These are phyloP conservation scores for Myxozyma neotropica DNA, from an alignment of 805 yeast genomes.

Conservation along the genomic window DNA sequence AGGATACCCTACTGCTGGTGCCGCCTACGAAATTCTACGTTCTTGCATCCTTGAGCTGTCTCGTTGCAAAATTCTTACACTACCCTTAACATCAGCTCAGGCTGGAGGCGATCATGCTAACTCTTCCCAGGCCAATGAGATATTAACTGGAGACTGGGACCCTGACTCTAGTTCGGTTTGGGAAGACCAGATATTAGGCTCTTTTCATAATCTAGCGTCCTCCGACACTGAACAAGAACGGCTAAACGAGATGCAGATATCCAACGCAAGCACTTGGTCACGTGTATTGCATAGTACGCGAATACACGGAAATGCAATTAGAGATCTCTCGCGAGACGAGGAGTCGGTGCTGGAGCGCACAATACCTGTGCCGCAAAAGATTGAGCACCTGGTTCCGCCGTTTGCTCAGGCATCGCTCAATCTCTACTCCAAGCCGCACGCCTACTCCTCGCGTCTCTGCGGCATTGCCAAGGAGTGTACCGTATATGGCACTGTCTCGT, in stretches of 20 bases:
- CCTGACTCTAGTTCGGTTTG: not conserved
- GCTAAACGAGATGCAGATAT: not conserved
- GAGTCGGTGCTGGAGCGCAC: not conserved
- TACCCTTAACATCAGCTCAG: not conserved
- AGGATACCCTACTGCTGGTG: conserved; percentile 43
- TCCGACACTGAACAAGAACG: not conserved
- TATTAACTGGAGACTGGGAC: not conserved
- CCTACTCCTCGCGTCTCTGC: conserved; percentile 19
- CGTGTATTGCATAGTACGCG: no score
- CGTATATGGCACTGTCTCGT: not conserved
- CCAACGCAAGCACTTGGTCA: not conserved
- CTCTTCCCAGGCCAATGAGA: not conserved
- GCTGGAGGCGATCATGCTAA: not conserved
- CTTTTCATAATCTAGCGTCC: not conserved
- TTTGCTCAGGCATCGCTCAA: conserved; percentile 26
- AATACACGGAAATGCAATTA: no score
- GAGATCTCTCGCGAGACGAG: not conserved
- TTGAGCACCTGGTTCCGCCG: conserved; percentile 23
- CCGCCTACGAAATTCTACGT: conserved; percentile 41
- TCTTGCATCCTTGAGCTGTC: conserved; percentile 40
- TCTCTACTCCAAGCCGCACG: conserved; percentile 19
- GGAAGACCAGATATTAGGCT: not conserved
- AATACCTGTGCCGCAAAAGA: conserved; percentile 1
- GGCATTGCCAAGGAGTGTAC: conserved; percentile 20
- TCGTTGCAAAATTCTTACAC: conserved; percentile 16